Conservation (phyloP, 805 yeast genomes). For the Maudiozyma saulgeensis region DNA sequence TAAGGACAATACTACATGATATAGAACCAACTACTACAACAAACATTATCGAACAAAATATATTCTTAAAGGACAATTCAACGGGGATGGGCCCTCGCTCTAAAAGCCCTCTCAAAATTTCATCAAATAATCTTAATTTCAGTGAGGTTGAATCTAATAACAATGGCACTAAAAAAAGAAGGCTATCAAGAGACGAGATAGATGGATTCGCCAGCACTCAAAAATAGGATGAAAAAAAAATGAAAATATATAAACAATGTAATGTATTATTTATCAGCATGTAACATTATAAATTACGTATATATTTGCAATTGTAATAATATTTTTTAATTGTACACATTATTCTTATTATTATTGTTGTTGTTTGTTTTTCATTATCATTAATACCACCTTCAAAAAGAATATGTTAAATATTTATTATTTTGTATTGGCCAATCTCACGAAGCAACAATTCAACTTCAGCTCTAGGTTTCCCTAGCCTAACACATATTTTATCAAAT, state of each 20-base stretch:
- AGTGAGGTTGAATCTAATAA: background rate
- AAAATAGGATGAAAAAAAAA: background rate
- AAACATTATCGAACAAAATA: background rate
- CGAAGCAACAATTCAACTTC: conserved; percentile 45
- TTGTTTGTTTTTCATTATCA: too few relatives aligned
- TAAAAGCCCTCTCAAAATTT: background rate
- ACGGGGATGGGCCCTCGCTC: background rate
- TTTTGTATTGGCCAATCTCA: conserved; percentile 41
- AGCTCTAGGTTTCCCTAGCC: conserved; percentile 43
- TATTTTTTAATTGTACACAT: too few relatives aligned
- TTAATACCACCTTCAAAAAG: background rate
- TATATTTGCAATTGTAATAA: too few relatives aligned
- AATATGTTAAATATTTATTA: conserved; percentile 32
- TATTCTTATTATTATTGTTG: too few relatives aligned
- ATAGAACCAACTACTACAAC: background rate
- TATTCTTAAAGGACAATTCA: background rate
- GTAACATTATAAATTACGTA: background rate
- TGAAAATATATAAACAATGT: too few relatives aligned
- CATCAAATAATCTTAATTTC: background rate
- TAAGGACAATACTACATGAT: conserved; percentile 8
- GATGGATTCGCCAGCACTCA: background rate
- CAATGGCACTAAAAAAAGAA: background rate
- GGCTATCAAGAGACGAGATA: background rate
- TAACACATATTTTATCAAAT: conserved; percentile 64
- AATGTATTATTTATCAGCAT: background rate